Base-by-base conservation (phyloP, 2,329 filamentous ascomycete genomes). In the Botrytis hyacinthi region DNA sequence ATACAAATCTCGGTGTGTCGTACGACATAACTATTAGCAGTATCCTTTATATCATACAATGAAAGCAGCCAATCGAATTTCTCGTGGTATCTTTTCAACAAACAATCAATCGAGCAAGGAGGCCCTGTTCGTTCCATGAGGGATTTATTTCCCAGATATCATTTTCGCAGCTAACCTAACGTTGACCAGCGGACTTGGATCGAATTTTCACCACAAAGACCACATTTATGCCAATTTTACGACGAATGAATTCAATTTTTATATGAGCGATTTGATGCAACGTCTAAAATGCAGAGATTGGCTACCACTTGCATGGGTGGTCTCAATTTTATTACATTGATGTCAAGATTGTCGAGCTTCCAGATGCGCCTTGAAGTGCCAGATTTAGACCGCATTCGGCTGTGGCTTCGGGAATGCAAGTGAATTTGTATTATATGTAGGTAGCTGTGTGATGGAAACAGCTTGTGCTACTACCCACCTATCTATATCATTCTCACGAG, bases 201-300 rank as follows among this genome's bases (percentile, higher is more conserved):
- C 40, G 48, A 18, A 12, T 63, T 42, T 22, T 35, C 65, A 37
- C 46, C 5, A 66, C 63, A 66, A 44, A 48, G 46, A 40, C 65
- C 66, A 32, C 37, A 32, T 32, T 14, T 29, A 20, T 29, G 42
- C 29, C 26, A 57, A 26, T 54, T 37, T 22, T 16, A 9, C 35
- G 37, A 22, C n/a, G 16, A 37, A 29, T 29, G 35, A 42, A 22
- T 42, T 44, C 51, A 32, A 54, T 22, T 69, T 66, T 69, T 57
- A n/a, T 69, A 69, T 69, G 66, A 57, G 66, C 66, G 66, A 69
- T 69, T 69, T 69, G 66, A 69, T 57, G 22, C 29, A 57, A 12
- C 48, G 66, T 37, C 37, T n/a, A 18, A 67, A 20, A 35, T 48
- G 42, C 29, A 48, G 62, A 26, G 14, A 48, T 35, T 35, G 42